Conservation (phyloP, 1,284 basidiomycete genomes). For the Kalmanozyma brasiliensis region DNA sequence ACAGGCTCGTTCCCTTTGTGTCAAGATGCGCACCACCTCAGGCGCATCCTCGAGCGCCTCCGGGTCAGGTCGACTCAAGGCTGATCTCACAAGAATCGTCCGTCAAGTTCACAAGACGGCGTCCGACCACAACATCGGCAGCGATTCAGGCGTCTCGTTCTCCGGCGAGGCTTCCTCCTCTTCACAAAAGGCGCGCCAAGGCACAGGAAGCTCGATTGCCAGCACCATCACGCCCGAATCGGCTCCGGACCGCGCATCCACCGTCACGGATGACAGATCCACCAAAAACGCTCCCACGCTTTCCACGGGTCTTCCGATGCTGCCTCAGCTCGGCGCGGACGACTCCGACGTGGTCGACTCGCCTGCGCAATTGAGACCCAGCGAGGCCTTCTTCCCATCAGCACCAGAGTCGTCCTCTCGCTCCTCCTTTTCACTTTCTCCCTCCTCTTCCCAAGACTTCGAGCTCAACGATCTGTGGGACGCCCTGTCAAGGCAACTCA, state of each 20-base stretch:
- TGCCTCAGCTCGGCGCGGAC: constrained; percentile 18
- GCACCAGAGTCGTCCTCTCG: constrained; percentile 5
- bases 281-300: neutral
- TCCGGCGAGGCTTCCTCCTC: constrained; percentile 7
- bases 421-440: constrained; percentile 24
- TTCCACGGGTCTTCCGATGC: constrained; percentile 7
- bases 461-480: constrained; percentile 46
- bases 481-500: constrained; percentile 37
- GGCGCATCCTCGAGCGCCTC: constrained; percentile 7
- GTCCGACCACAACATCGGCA: constrained; percentile 42
- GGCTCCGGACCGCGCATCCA: constrained; percentile 26
- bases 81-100: constrained; percentile 22
- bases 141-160: constrained; percentile 53
- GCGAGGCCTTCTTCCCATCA: constrained; percentile 27
- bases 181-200: constrained; percentile 12
- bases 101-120: constrained; percentile 41
- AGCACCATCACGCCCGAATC: constrained; percentile 49
- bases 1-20: constrained; percentile 18
- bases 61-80: constrained; percentile 18
- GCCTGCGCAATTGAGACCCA: constrained; percentile 26
- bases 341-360: constrained; percentile 31
- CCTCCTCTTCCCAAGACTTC: constrained; percentile 38
- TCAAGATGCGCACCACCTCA: constrained; percentile 23
- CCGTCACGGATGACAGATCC: constrained; percentile 16
- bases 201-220: constrained; percentile 40